Evolutionary conservation across 2,329 filamentous ascomycete genomes (phyloP), one percentile per base, ranked within the genome.

Genomic region (Verticillium nubilum): DNA sequence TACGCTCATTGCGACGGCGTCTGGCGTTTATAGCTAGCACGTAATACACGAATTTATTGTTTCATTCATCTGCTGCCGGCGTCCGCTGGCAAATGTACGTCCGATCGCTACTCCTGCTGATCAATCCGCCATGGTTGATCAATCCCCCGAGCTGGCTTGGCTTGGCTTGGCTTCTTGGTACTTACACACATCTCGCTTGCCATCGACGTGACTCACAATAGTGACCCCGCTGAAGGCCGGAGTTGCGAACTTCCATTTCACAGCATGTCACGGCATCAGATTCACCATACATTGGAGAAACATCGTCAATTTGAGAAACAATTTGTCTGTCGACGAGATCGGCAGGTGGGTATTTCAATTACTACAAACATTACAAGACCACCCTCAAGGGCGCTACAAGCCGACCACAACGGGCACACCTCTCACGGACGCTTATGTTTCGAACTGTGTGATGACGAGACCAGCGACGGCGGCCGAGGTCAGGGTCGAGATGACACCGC

Each of bases 391-490:
- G 12, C 6, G 9, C 29, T 31, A 7, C 42, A 3, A n/a, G 7
- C 5, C 42, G 10, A 23, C 12, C 13, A 37, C 31, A 15, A 33
- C 31, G 31, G 31, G 10, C 10, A 1, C 33, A 19, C 42, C 19
- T 26, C 19, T 10, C 19, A 6, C 33, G 12, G 5, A 26, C 19
- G 15, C 33, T n/a, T 56, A n/a, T 13, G 6, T 31, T 55, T 56
- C 10, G 17, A 27, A 17, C 52, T 53, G 19, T 25, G 25, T 27
- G 53, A 91, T 83, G 61, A 96, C 79, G 72, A 96, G 81, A 50
- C 91, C 90, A 1, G 91, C 91, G 67, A 94, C 86, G 58, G 83
- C 85, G 17, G 92, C 92, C 66, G 87, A 91, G 2, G 87, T 92
- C 66, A 96, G 77, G 0, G 92, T 96, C 28, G 89, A 85, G 61